Percentiles rank a stretch among this genome's conserved stretches.
Conservation (phyloP, 2,329 filamentous ascomycete genomes). For the Penicillium sp. region DNA sequence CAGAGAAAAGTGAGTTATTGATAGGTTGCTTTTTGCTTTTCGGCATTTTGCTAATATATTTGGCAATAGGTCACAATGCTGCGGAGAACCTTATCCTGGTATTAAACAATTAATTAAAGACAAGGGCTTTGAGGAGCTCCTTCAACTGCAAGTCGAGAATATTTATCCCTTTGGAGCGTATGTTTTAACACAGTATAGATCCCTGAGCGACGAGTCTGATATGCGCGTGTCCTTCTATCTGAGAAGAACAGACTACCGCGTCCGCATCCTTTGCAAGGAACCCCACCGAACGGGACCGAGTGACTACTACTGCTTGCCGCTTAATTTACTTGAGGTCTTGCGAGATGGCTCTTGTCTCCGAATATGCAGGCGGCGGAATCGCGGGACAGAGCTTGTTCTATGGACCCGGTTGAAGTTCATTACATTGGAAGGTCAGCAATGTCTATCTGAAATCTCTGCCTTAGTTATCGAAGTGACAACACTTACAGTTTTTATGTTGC, state of each 20-base stretch:
- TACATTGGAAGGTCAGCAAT: constrained; percentile 52
- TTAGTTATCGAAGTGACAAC: not conserved
- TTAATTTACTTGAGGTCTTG: constrained; percentile 47
- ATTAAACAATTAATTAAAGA: constrained; percentile 34
- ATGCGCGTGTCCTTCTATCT: constrained; percentile 54
- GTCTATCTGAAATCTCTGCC: not conserved
- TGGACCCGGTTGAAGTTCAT: constrained; percentile 58
- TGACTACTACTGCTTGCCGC: constrained; percentile 52
- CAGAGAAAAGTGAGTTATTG: constrained; percentile 34
- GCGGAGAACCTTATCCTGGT: constrained; percentile 30
- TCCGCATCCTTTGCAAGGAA: constrained; percentile 55
- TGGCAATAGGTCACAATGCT: constrained; percentile 37
- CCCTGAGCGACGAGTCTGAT: constrained; percentile 48
- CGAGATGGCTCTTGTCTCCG: constrained; percentile 42
- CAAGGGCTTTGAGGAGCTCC: constrained; percentile 39
- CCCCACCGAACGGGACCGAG: constrained; percentile 41
- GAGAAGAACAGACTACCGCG: constrained; percentile 52
- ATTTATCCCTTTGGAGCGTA: not conserved
- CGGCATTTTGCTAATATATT: not conserved
- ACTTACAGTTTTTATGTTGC: not conserved
- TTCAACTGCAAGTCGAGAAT: constrained; percentile 37
- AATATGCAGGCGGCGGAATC: constrained; percentile 37
- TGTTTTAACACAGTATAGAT: constrained; percentile 31
- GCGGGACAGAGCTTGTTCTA: constrained; percentile 45
- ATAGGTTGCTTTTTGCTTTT: not conserved